Conservation (phyloP, 225 moss, liverwort and hornwort species). For the Climacium dendroides region DNA sequence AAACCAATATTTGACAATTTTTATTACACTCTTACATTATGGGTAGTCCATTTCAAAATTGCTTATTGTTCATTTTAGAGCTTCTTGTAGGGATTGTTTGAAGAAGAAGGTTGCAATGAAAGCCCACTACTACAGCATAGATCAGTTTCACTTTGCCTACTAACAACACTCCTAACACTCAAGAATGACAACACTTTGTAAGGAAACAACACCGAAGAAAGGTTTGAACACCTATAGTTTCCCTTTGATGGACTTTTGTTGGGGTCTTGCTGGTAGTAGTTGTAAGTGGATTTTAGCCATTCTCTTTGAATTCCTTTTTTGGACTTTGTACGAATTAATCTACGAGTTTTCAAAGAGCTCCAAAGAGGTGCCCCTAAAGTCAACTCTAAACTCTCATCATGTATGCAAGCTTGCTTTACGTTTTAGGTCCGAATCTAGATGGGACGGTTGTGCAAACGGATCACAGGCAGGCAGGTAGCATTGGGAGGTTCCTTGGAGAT, state of each 20-base stretch:
- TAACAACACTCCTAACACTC: not conserved
- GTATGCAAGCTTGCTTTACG: not conserved
- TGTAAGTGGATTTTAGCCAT: not conserved
- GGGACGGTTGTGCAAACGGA: not conserved
- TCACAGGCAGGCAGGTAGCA: too few species aligned
- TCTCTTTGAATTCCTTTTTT: fast-evolving
- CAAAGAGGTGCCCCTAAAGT: not conserved
- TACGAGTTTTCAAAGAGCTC: not conserved
- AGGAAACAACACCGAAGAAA: not conserved
- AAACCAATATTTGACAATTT: too few species aligned
- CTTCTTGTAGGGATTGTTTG: too few species aligned
- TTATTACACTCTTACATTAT: too few species aligned
- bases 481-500: too few species aligned
- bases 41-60: too few species aligned
- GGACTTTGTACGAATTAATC: fast-evolving
- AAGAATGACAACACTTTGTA: not conserved
- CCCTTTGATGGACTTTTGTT: too few species aligned
- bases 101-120: too few species aligned
- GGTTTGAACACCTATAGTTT: not conserved
- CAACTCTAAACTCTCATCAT: not conserved
- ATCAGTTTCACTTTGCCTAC: fast-evolving
- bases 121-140: too few species aligned
- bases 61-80: too few species aligned
- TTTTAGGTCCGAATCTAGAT: not conserved
- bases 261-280: fast-evolving